Conservation (phyloP, 2,329 filamentous ascomycete species). For the Dryadomyces quercivorus region DNA sequence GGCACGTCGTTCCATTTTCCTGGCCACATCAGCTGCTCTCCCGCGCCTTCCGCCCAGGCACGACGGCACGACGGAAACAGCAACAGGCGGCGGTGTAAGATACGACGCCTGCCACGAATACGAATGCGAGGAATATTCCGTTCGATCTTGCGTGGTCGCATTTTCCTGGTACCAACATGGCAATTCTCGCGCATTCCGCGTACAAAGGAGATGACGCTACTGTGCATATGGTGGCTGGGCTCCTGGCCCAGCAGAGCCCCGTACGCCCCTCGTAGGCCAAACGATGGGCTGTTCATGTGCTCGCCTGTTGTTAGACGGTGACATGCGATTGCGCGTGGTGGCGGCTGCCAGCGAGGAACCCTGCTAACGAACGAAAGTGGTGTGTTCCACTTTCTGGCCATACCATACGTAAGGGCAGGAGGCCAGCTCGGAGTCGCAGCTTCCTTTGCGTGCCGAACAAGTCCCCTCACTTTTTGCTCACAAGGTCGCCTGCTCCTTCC, state of each 20-base stretch:
- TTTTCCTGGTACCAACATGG: too few species aligned
- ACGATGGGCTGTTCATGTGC: not conserved
- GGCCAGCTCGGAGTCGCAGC: not conserved
- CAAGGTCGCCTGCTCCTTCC: not conserved
- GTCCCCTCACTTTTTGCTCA: slow-evolving; percentile 2
- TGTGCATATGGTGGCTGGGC: too few species aligned
- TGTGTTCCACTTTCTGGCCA: not conserved
- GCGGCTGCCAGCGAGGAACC: not conserved
- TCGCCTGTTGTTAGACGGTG: not conserved
- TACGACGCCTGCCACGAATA: not conserved
- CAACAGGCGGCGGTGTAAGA: not conserved
- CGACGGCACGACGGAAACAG: too few species aligned
- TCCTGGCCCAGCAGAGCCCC: too few species aligned
- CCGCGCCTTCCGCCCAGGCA: too few species aligned
- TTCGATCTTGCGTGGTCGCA: too few species aligned
- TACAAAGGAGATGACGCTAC: not conserved
- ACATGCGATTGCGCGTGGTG: not conserved
- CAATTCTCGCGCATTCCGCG: too few species aligned
- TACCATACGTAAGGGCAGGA: not conserved
- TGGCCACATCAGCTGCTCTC: not conserved
- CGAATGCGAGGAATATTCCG: not conserved
- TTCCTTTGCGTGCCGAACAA: not conserved
- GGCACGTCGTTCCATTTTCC: not conserved
- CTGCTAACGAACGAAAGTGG: not conserved
- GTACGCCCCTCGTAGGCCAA: too few species aligned